phyloP scores from a whole-genome alignment of 345 rosid genomes.

The Brassica rapa region DNA sequence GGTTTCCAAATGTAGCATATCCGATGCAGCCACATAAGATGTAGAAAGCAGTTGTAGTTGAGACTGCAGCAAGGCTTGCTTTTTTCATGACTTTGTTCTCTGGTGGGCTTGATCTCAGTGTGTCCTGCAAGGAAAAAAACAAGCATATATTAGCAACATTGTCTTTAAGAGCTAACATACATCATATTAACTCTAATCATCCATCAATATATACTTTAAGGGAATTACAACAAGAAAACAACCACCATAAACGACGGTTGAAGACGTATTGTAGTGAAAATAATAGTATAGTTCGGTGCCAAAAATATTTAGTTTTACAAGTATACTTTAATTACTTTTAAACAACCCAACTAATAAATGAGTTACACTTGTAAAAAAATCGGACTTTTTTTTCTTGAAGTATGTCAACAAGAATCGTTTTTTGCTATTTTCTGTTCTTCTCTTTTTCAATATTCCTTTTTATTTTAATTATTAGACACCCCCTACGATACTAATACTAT shows the following conservation, averaged over 20 bases:
- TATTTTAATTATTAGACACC: neutral
- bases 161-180: neutral
- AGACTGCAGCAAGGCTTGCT: conserved; percentile 54
- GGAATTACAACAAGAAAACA: neutral
- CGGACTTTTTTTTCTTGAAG: neutral
- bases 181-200: neutral
- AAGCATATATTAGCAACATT: neutral
- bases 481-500: neutral
- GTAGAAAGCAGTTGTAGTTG: conserved; percentile 70
- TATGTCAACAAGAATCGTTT: too few species aligned
- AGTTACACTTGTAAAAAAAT: neutral
- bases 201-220: neutral
- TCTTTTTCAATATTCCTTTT: neutral
- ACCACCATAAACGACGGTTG: neutral
- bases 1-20: conserved; percentile 81
- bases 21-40: conserved; percentile 73
- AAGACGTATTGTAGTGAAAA: neutral
- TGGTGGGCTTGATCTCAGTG: conserved; percentile 64
- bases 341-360: neutral
- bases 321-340: too few species aligned
- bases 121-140: conserved; percentile 46
- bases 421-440: neutral
- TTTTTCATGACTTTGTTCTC: conserved; percentile 68
- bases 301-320: neutral
- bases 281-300: neutral